A percentile compares a stretch with the other conserved stretches of the same genome.
Conservation (phyloP, 2,329 filamentous ascomycete species). For the Ophiostoma ulmi region DNA sequence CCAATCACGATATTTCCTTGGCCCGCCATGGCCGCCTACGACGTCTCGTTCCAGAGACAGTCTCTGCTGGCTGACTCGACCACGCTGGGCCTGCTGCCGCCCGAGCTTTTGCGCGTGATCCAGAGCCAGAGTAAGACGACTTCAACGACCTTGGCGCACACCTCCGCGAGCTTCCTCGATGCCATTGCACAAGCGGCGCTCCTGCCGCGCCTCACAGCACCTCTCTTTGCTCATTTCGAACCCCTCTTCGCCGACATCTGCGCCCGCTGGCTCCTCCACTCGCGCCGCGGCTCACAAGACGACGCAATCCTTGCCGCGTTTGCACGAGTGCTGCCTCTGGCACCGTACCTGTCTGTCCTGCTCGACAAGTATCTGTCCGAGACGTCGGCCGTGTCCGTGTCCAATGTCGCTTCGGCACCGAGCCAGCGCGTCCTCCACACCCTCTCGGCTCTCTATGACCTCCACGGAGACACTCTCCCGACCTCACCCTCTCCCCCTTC, state of each 20-base stretch:
- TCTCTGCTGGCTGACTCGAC: constrained; percentile 52
- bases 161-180: constrained; percentile 56
- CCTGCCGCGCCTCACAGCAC: constrained; percentile 63
- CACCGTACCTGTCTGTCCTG: constrained; percentile 71
- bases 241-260: constrained; percentile 74
- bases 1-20: background rate
- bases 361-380: constrained; percentile 47
- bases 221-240: constrained; percentile 69
- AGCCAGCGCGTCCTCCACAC: constrained; percentile 12
- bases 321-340: constrained; percentile 74
- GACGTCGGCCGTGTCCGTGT: constrained; percentile 18
- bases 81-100: constrained; percentile 57
- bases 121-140: constrained; percentile 40
- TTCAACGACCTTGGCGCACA: constrained; percentile 11
- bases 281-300: constrained; percentile 37
- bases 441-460: constrained; percentile 17
- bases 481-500: background rate
- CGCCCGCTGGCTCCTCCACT: constrained; percentile 65
- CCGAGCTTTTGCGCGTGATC: constrained; percentile 64
- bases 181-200: constrained; percentile 65
- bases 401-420: background rate
- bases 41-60: constrained; percentile 51
- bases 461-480: background rate
- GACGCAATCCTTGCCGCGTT: constrained; percentile 62
- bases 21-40: constrained; percentile 49